Conservation (phyloP, 495 filamentous ascomycete genomes). For the Friedmanniomyces endolithicus region DNA sequence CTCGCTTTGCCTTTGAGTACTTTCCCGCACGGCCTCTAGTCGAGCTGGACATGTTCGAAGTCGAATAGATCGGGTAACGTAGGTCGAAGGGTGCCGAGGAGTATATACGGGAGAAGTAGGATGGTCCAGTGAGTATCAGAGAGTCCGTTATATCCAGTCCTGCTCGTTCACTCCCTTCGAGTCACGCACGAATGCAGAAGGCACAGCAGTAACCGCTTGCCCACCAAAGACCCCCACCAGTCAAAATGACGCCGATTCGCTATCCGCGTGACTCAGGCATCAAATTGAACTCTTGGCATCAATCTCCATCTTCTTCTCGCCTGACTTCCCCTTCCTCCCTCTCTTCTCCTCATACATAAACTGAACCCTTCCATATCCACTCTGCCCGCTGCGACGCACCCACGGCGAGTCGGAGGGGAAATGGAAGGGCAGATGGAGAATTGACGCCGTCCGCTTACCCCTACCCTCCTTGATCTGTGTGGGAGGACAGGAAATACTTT, state of each 20-base stretch:
- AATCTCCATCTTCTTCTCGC: not conserved
- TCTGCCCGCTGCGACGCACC: slow-evolving; percentile 3
- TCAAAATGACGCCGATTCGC: not conserved
- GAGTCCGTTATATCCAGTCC: not conserved
- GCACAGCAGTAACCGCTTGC: not conserved
- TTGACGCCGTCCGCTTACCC: slow-evolving; percentile 2
- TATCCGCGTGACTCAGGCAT: not conserved
- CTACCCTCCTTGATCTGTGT: slow-evolving; percentile 3
- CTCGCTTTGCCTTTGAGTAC: slow-evolving; percentile 83
- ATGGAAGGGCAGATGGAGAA: slow-evolving; percentile 2
- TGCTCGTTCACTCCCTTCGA: not conserved
- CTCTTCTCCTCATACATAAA: not conserved
- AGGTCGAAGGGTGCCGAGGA: too few relatives aligned
- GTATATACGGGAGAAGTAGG: not conserved
- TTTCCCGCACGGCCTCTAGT: slow-evolving; percentile 76
- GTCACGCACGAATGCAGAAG: not conserved
- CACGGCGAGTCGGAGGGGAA: slow-evolving; percentile 7
- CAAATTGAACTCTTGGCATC: not conserved
- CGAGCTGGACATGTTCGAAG: slow-evolving; percentile 44
- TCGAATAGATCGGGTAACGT: not conserved
- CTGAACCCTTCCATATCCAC: slow-evolving; percentile 3
- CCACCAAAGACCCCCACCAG: not conserved
- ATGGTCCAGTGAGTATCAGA: not conserved
- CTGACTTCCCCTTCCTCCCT: not conserved
- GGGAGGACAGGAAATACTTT: not conserved